Base-by-base conservation (phyloP, 1,284 basidiomycete species). In the Irpex rosettiformis region DNA sequence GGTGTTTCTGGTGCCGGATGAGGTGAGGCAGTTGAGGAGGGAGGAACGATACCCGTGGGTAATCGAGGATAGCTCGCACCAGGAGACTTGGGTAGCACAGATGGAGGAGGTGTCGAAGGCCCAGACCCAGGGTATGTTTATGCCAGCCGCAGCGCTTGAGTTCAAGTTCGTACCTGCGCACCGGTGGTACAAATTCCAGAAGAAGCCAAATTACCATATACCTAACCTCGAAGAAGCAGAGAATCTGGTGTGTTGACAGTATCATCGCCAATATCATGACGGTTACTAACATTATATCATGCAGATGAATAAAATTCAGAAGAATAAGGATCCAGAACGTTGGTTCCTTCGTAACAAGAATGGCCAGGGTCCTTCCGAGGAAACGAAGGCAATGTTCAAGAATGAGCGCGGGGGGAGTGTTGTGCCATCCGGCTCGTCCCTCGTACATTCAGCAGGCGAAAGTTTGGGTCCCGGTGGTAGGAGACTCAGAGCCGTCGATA, bases 41-140 rank as follows among this genome's bases (percentile, higher is more conserved):
- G 92, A 95, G 75, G 93, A 95, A 73, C 78, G 89, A 64, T 90
- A 89, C 71, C 93, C 93, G 1, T 95, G 93, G 93, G 85, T 95
- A 48, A 82, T 94, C 74, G 93, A 95, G 75, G 91, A 93, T 69
- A 82, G 79, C 51, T 69, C 70, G 47, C 80, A 83, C 56, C 74
- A 78, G 60, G 89, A 93, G 72, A 69, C 82, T 28, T 95, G 93
- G 93, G 78, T 85, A 21, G 93, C 88, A 18, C 81, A 87, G 69
- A 79, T 94, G 77, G 90, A 93, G 70, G 91, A 93, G 59, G 79
- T 83, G 5, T 75, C 81, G 21, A 91, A 84, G 71, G 77, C 72
- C 29, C 69, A 75, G 65, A 74, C 72, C 22, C 70, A 74, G 54
- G 75, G 70, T 43, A 72, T 77, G 71, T 75, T 77, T 66, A 89